Evolutionary conservation across 805 yeast species (phyloP).

Genomic region (Schwanniomyces yamadae): DNA sequence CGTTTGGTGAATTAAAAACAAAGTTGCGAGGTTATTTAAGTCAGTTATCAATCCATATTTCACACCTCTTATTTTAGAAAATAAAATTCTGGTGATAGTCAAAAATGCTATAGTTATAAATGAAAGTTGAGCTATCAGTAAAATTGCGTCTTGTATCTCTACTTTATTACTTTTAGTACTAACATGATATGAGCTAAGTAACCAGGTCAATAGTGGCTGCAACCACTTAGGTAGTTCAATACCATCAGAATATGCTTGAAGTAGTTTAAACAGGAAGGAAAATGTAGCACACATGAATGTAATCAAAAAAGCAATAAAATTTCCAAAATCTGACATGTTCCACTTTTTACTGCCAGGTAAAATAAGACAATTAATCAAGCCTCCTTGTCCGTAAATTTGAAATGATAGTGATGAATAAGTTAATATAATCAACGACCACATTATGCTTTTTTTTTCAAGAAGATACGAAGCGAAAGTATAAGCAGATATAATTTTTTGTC

Average conservation of each 20-base stretch:
- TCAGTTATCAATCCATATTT: conserved; percentile 34
- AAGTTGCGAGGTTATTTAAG: conserved; percentile 31
- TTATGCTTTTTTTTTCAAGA: conserved; percentile 22
- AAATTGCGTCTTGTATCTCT: conserved; percentile 20
- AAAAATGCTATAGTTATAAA: conserved; percentile 9
- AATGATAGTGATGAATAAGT: conserved; percentile 33
- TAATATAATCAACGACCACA: conserved; percentile 49
- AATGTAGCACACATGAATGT: conserved; percentile 47
- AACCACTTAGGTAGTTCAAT: conserved; percentile 48
- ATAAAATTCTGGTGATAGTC: conserved; percentile 28
- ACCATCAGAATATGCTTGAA: conserved; percentile 54
- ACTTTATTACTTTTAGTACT: conserved; percentile 14
- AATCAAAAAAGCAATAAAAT: conserved; percentile 41
- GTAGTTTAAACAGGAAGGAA: conserved; percentile 53
- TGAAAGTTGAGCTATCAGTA: conserved; percentile 24
- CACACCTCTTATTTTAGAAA: conserved; percentile 21
- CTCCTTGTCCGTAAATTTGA: conserved; percentile 23
- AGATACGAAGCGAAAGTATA: conserved; percentile 44
- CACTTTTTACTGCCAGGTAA: conserved; percentile 7
- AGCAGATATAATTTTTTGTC: conserved; percentile 67
- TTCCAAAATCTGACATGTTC: conserved; percentile 18
- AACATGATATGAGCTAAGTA: conserved; percentile 28
- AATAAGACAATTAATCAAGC: conserved; percentile 18
- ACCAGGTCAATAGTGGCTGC: conserved; percentile 22
- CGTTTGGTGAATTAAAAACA: conserved; percentile 55